Evolutionary conservation across 1,284 basidiomycete species (phyloP).

Genomic region (Flammula alnicola): DNA sequence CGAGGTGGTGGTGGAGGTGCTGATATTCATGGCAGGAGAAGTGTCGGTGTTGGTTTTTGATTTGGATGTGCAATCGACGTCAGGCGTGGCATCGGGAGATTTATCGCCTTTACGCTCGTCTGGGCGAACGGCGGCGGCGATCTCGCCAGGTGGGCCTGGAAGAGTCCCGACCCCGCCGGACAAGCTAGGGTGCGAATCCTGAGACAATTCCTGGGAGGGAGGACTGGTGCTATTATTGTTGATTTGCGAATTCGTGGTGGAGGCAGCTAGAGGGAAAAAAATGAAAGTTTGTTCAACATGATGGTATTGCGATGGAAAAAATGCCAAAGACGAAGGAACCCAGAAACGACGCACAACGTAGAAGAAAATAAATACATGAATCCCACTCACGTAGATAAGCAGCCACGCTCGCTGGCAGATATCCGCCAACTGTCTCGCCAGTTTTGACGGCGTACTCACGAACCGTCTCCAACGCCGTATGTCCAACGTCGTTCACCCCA

Average conservation of each 20-base stretch:
- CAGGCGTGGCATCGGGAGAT: no score
- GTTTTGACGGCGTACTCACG: conserved; percentile 19
- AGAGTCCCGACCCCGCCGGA: conserved; percentile 12
- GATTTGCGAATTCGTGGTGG: neutral
- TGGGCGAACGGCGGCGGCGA: conserved; percentile 9
- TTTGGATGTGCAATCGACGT: no score
- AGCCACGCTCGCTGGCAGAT: conserved; percentile 21
- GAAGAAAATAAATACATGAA: neutral
- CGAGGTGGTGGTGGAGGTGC: neutral
- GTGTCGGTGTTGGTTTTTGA: neutral
- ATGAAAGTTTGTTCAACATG: neutral
- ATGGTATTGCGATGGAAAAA: neutral
- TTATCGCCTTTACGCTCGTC: conserved; percentile 8
- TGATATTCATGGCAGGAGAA: neutral
- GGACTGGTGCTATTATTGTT: conserved; percentile 1
- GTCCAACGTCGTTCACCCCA: neutral
- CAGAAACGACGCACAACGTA: neutral
- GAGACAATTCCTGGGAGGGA: conserved; percentile 6
- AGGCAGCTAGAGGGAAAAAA: neutral
- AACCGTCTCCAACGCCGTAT: conserved; percentile 15
- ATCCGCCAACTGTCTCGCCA: conserved; percentile 19
- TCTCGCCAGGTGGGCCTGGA: conserved; percentile 13
- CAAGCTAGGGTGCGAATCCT: neutral
- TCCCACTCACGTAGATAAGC: conserved; percentile 23
- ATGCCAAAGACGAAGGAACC: neutral